Conservation (phyloP, 2,329 filamentous ascomycete species). For the Fusarium sulawesiense region DNA sequence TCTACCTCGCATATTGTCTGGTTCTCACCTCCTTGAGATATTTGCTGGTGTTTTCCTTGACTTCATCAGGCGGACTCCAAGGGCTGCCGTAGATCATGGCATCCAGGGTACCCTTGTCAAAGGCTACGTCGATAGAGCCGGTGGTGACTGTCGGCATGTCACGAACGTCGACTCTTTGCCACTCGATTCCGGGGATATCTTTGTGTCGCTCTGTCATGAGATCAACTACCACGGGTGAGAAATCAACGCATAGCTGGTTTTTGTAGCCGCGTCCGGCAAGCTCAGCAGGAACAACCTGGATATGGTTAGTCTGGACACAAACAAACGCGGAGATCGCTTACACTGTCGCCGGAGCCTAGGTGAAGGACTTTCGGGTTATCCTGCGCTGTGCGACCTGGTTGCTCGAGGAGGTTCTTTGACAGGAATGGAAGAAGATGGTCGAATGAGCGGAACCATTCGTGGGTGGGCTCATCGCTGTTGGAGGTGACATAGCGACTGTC, state of each 20-base stretch:
- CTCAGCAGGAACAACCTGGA: background rate
- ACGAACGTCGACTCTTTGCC: background rate
- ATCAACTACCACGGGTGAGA: background rate
- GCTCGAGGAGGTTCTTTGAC: background rate
- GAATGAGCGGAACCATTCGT: slow-evolving; percentile 3
- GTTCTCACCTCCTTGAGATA: background rate
- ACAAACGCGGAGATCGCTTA: accelerated
- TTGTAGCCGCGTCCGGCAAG: background rate
- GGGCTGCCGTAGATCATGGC: slow-evolving; percentile 10
- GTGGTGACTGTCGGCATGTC: background rate
- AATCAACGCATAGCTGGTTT: background rate
- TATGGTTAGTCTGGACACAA: accelerated
- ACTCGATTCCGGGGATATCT: background rate
- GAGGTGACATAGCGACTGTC: background rate
- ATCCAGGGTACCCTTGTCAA: slow-evolving; percentile 1
- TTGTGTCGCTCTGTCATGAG: slow-evolving; percentile 4
- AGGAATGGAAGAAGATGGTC: background rate
- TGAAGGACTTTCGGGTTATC: background rate
- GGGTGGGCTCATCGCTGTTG: background rate
- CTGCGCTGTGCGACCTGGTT: background rate
- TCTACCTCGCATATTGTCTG: too few relatives aligned
- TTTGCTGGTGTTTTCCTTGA: background rate
- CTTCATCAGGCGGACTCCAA: background rate
- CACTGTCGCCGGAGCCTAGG: background rate
- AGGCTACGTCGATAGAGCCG: background rate